Evolutionary conservation across 768 basidiomycete genomes (phyloP).

Genomic region (Termitomyces sp.): DNA sequence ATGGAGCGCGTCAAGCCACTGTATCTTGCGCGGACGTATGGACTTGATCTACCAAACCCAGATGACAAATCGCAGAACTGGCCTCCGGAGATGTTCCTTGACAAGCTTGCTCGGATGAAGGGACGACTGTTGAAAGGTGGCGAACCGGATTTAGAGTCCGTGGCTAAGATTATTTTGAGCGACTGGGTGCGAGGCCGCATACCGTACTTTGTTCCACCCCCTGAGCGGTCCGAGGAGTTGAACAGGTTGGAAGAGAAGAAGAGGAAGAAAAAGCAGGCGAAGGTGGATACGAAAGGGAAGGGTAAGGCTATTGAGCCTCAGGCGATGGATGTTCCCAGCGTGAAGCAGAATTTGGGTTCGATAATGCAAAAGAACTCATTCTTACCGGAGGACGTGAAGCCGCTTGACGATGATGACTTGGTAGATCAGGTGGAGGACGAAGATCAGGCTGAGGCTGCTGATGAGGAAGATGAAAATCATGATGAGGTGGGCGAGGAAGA

Average conservation of each 20-base stretch:
- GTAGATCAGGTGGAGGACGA: constrained; percentile 37
- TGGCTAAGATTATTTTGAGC: constrained; percentile 90
- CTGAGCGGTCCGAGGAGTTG: constrained; percentile 71
- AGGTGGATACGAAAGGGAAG: constrained; percentile 49
- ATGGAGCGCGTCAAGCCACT: constrained; percentile 90
- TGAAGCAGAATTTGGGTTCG: constrained; percentile 81
- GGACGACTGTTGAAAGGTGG: constrained; percentile 92
- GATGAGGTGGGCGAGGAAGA: constrained; percentile 44
- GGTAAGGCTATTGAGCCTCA: constrained; percentile 36
- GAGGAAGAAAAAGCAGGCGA: constrained; percentile 36
- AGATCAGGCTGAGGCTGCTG: constrained; percentile 29
- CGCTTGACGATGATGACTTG: constrained; percentile 49
- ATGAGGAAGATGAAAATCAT: constrained; percentile 34
- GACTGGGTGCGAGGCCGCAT: constrained; percentile 98
- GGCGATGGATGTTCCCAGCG: constrained; percentile 45
- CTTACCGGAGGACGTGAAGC: constrained; percentile 75
- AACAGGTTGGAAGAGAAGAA: constrained; percentile 60
- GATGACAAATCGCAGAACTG: constrained; percentile 49
- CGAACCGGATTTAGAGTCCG: constrained; percentile 88
- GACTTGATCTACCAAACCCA: constrained; percentile 57
- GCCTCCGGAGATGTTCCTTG: constrained; percentile 76
- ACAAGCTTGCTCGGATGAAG: constrained; percentile 82
- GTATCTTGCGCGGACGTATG: constrained; percentile 85
- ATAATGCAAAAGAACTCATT: constrained; percentile 89
- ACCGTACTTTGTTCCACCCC: constrained; percentile 93